phyloP scores from a whole-genome alignment of 2,329 filamentous ascomycete genomes.

The Beauveria sp. region DNA sequence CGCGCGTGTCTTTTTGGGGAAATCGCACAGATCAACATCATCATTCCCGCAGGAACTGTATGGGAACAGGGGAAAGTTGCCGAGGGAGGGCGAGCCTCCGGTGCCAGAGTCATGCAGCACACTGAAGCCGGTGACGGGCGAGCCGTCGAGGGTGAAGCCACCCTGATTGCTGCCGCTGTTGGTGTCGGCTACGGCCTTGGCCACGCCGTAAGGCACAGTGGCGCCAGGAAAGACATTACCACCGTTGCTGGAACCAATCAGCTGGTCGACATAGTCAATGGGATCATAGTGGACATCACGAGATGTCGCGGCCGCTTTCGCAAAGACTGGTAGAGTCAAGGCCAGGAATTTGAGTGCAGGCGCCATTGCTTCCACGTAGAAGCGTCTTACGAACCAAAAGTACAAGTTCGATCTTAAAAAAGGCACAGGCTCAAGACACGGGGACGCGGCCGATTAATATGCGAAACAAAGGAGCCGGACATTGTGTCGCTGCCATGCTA shows the following conservation, averaged over 20 bases:
- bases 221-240: slow-evolving; percentile 38
- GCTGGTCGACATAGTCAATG: slow-evolving; percentile 26
- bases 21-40: slow-evolving; percentile 54
- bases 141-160: slow-evolving; percentile 46
- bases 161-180: slow-evolving; percentile 46
- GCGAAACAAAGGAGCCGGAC: neutral
- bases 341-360: neutral
- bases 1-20: slow-evolving; percentile 39
- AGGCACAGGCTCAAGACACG: neutral
- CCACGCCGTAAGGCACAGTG: slow-evolving; percentile 40
- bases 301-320: neutral
- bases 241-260: slow-evolving; percentile 35
- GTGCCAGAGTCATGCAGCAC: slow-evolving; percentile 53
- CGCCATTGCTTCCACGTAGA: neutral
- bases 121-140: slow-evolving; percentile 46
- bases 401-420: neutral
- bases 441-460: neutral
- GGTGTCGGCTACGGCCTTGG: slow-evolving; percentile 51
- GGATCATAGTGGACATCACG: slow-evolving; percentile 21
- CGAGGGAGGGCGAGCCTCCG: slow-evolving; percentile 53
- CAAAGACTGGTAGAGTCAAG: neutral
- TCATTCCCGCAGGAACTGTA: slow-evolving; percentile 54
- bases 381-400: neutral
- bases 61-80: slow-evolving; percentile 67
- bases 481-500: neutral